A percentile compares a stretch with the other conserved stretches of the same genome.
Conservation (phyloP, 2,329 filamentous ascomycete genomes). For the Paracamarosporium sp. region DNA sequence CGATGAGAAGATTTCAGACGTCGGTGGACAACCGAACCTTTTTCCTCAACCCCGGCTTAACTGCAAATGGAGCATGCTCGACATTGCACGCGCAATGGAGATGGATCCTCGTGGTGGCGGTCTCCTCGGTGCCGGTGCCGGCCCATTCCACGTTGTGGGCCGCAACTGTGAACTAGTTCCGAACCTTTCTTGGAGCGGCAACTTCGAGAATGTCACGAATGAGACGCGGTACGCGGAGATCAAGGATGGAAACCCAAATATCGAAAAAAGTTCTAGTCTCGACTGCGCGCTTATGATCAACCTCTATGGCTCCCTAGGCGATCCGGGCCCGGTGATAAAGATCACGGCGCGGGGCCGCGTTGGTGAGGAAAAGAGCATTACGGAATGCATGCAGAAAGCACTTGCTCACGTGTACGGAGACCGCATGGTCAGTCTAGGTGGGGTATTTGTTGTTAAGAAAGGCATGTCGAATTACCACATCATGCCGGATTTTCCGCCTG, state of each 20-base stretch:
- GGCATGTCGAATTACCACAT: conserved; percentile 19
- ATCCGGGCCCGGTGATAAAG: conserved; percentile 17
- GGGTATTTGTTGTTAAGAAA: conserved; percentile 18
- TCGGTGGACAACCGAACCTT: conserved; percentile 51
- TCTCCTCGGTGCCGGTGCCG: conserved; percentile 24
- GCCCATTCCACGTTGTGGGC: conserved; percentile 20
- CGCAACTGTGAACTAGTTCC: conserved; percentile 24
- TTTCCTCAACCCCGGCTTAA: conserved; percentile 18
- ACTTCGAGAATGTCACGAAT: conserved; percentile 11
- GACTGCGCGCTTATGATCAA: conserved; percentile 26
- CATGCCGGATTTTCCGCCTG: conserved; percentile 25
- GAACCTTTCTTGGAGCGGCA: conserved; percentile 13
- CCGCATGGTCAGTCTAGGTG: conserved; percentile 18
- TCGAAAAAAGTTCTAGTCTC: conserved; percentile 15
- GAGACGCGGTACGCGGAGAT: conserved; percentile 18
- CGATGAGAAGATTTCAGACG: conserved; percentile 49
- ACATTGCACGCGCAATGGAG: conserved; percentile 19
- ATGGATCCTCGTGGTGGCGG: conserved; percentile 15
- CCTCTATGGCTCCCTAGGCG: conserved; percentile 18
- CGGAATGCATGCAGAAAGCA: conserved; percentile 20
- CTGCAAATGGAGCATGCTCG: conserved; percentile 12
- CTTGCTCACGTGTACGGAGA: conserved; percentile 13
- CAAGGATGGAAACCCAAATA: conserved; percentile 1
- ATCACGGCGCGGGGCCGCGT: conserved; percentile 17
- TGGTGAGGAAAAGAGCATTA: conserved; percentile 17